phyloP scores from a whole-genome alignment of 108 stramenopile species.

The Skeletonema tropicum region DNA sequence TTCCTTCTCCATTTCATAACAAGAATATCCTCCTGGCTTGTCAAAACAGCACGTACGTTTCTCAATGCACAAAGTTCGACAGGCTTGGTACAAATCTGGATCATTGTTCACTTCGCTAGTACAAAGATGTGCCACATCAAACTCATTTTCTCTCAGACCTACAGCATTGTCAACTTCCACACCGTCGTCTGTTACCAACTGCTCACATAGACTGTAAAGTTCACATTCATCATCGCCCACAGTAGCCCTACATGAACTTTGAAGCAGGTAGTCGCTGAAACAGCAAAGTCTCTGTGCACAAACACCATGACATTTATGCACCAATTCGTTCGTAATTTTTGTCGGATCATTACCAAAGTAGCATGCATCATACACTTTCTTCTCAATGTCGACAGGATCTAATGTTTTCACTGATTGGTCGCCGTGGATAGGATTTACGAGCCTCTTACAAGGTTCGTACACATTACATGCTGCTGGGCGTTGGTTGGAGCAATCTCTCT shows the following conservation, averaged over 20 bases:
- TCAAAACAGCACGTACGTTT: constrained; percentile 23
- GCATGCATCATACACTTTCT: constrained; percentile 5
- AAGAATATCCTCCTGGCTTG: constrained; percentile 5
- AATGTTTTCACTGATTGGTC: not conserved
- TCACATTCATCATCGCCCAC: constrained; percentile 16
- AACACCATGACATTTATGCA: constrained; percentile 11
- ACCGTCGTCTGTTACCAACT: constrained; percentile 17
- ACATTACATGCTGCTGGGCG: constrained; percentile 12
- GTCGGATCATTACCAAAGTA: not conserved
- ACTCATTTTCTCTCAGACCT: not conserved
- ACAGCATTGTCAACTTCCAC: not conserved
- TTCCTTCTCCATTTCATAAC: constrained; percentile 21
- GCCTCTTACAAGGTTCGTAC: constrained; percentile 16
- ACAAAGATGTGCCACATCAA: constrained; percentile 2
- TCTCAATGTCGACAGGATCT: not conserved
- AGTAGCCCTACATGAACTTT: constrained; percentile 14
- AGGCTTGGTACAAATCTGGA: constrained; percentile 5
- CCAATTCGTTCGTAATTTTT: not conserved
- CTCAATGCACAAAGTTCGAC: not conserved
- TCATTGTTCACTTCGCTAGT: constrained; percentile 4
- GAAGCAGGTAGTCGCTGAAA: constrained; percentile 5
- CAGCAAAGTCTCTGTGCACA: constrained; percentile 22
- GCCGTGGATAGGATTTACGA: constrained; percentile 12
- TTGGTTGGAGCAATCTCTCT: constrained; percentile 8
- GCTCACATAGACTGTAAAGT: constrained; percentile 2